Conservation (phyloP, 169 alveolate genomes). For the Plasmodium vivax region DNA sequence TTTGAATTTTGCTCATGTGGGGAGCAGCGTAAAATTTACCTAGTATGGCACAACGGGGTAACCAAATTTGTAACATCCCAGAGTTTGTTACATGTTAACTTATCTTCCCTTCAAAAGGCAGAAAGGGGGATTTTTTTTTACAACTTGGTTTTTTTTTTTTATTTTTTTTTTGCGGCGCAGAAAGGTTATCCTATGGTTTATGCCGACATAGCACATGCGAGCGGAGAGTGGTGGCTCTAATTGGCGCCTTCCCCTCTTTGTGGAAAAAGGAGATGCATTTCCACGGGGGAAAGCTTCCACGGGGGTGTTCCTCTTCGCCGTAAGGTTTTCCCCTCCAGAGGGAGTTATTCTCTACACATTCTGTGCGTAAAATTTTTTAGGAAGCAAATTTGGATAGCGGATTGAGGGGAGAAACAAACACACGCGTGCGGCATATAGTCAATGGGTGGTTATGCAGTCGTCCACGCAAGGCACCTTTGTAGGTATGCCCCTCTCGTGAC, state of each 20-base stretch:
- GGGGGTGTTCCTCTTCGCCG: neutral
- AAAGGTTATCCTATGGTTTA: neutral
- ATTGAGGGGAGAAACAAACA: neutral
- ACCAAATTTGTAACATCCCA: neutral
- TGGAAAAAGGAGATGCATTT: neutral
- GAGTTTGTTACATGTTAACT: neutral
- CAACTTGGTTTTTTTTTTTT: no score
- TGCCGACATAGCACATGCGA: neutral
- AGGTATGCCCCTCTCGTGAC: neutral
- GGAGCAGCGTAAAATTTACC: neutral
- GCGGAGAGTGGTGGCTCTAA: neutral
- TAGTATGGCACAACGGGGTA: neutral
- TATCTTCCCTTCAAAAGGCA: neutral
- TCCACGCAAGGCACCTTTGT: neutral
- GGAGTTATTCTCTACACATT: neutral
- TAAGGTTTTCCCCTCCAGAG: neutral
- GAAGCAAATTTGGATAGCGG: neutral
- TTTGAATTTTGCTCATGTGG: neutral
- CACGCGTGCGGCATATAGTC: neutral
- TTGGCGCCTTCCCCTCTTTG: neutral
- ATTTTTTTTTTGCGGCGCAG: neutral
- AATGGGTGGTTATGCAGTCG: neutral
- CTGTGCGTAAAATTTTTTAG: neutral
- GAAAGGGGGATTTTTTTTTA: neutral
- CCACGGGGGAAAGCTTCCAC: neutral